Evolutionary conservation across 805 yeast species (phyloP).

Genomic region (Yarrowia osloensis): DNA sequence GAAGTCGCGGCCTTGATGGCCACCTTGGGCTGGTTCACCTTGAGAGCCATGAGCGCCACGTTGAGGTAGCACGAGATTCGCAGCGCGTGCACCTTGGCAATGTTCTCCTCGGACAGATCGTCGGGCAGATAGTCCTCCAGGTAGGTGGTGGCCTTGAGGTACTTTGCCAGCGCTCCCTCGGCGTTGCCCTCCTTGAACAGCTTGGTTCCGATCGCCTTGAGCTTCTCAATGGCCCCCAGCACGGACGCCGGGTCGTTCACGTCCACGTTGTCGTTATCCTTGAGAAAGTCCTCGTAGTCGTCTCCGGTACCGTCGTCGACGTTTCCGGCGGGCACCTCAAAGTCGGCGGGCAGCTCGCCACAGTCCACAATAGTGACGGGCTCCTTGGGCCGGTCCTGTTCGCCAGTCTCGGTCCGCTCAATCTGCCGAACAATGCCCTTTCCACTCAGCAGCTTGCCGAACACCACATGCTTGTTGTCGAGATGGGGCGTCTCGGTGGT

Average conservation of each 20-base stretch:
- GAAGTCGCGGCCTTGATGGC: slow-evolving; percentile 62
- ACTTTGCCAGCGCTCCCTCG: slow-evolving; percentile 62
- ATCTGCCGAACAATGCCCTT: slow-evolving; percentile 76
- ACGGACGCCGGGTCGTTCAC: slow-evolving; percentile 61
- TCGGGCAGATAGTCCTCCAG: slow-evolving; percentile 74
- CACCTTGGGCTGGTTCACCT: slow-evolving; percentile 56
- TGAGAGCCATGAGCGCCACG: slow-evolving; percentile 72
- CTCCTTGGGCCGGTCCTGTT: slow-evolving; percentile 67
- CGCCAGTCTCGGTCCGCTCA: slow-evolving; percentile 68
- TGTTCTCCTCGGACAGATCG: slow-evolving; percentile 58
- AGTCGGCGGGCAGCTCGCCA: slow-evolving; percentile 72
- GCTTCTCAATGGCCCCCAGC: slow-evolving; percentile 60
- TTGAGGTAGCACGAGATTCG: slow-evolving; percentile 67
- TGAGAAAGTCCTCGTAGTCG: slow-evolving; percentile 69
- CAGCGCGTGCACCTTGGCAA: slow-evolving; percentile 46
- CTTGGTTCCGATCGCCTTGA: slow-evolving; percentile 80
- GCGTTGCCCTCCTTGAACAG: slow-evolving; percentile 67
- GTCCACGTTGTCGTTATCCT: slow-evolving; percentile 66
- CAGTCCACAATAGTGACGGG: slow-evolving; percentile 75
- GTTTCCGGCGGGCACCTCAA: slow-evolving; percentile 48
- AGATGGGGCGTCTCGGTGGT: slow-evolving; percentile 92
- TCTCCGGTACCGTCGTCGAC: slow-evolving; percentile 83
- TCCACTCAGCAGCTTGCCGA: slow-evolving; percentile 84
- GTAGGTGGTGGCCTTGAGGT: slow-evolving; percentile 69
- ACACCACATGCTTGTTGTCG: slow-evolving; percentile 94